These are phyloP conservation scores for Whalleya microplaca DNA, from an alignment of 2,329 filamentous ascomycete genomes.

Conservation along the genomic window DNA sequence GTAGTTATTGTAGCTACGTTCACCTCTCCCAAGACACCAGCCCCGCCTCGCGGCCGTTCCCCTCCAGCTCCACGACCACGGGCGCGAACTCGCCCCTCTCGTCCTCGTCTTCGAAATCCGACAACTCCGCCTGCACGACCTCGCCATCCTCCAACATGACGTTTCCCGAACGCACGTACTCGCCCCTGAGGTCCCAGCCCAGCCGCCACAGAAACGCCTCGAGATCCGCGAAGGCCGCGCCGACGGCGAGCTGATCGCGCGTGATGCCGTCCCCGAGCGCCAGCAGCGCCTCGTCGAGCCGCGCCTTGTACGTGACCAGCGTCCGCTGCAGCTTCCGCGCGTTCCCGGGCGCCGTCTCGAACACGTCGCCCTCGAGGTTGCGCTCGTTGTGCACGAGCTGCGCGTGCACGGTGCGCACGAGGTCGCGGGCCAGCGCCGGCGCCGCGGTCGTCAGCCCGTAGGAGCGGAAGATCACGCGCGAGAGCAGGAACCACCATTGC, in stretches of 20 bases:
- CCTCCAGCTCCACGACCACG: slow-evolving; percentile 57
- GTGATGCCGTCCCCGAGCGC: slow-evolving; percentile 40
- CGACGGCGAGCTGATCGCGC: slow-evolving; percentile 48
- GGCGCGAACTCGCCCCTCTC: slow-evolving; percentile 58
- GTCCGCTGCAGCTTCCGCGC: slow-evolving; percentile 46
- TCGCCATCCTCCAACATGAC: slow-evolving; percentile 58
- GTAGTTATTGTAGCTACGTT: background rate
- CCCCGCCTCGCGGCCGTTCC: slow-evolving; percentile 54
- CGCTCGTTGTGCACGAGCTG: slow-evolving; percentile 59
- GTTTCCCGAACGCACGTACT: slow-evolving; percentile 52
- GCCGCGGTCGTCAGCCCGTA: slow-evolving; percentile 47
- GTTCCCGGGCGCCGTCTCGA: slow-evolving; percentile 41
- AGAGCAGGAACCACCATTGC: slow-evolving; percentile 63
- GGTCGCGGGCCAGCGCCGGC: slow-evolving; percentile 49
- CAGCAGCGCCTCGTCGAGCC: slow-evolving; percentile 52
- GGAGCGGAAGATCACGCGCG: slow-evolving; percentile 55
- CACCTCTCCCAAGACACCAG: slow-evolving; percentile 51
- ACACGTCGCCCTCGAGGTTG: slow-evolving; percentile 50
- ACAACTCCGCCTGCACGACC: slow-evolving; percentile 50
- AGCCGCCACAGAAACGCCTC: slow-evolving; percentile 51
- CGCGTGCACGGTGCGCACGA: slow-evolving; percentile 56
- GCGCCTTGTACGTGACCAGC: slow-evolving; percentile 58
- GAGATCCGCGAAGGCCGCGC: slow-evolving; percentile 53
- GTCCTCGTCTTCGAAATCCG: slow-evolving; percentile 58
- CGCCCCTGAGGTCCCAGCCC: slow-evolving; percentile 59